Base-by-base conservation (phyloP, 169 alveolate genomes). In the Eimeria acervulina region DNA sequence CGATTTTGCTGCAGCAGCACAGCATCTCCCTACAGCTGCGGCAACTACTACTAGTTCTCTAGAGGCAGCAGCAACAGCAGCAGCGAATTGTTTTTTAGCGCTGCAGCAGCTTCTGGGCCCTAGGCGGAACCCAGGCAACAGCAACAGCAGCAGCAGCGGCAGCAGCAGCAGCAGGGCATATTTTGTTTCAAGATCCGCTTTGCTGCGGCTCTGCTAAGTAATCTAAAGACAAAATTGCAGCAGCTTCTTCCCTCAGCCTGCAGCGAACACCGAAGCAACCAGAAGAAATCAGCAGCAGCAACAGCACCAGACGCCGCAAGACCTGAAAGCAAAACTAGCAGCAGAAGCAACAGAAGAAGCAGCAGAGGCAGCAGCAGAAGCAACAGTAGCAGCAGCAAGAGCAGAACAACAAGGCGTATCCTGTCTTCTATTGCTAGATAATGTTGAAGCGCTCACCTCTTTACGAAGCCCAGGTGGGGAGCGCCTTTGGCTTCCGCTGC, bases 51-150 rank as follows among this genome's bases (percentile, higher is more conserved):
- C n/a, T n/a, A n/a, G n/a, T n/a, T n/a, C n/a, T n/a, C n/a, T n/a
- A n/a, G 55, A 7, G 12, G 55, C 44, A 28, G 84, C 78, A 88
- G 90, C 70, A 51, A 80, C 93, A 44, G 80, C 93, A 36, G 74
- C 74, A 84, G 33, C 38, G 28, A 38, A 38, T 8, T 33, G 55
- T 47, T 7, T 47, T 31, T 28, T 12, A n/a, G 17, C 10, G 44
- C 70, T 13, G 42, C 74, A 40, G 52, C 47, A 51, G 93, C 44
- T 84, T 36, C 74, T 31, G 74, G 74, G 66, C 55, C 70, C 8
- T 8, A 6, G 15, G 31, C 31, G 4, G 78, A 92, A 40, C 59
- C 87, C 15, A n/a, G 33, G 33, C 84, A 74, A 7, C 68, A 28
- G 61, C 81, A 26, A 26, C 55, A 44, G 59, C 87, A 61, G 78